These are phyloP conservation scores for Deuterostichococcus epilithicus DNA, from an alignment of 139 green algal genomes.

Conservation along the genomic window DNA sequence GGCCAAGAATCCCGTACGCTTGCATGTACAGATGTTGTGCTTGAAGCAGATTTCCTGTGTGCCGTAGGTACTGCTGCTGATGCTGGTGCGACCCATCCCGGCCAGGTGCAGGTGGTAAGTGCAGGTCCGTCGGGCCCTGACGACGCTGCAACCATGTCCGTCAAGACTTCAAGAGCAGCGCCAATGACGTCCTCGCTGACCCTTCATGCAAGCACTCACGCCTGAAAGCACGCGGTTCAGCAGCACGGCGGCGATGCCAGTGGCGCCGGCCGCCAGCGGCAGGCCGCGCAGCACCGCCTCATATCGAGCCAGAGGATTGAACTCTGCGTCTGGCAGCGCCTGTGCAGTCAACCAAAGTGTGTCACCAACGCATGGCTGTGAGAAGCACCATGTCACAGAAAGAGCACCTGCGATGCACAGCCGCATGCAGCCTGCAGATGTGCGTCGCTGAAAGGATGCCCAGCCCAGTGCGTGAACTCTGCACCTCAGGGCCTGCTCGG, in stretches of 20 bases:
- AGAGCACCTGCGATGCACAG: too few relatives aligned
- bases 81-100: neutral
- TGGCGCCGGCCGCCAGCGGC: slow-evolving; percentile 33
- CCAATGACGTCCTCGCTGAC: too few relatives aligned
- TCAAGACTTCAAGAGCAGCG: neutral
- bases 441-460: too few relatives aligned
- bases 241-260: slow-evolving; percentile 35
- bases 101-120: neutral
- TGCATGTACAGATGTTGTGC: neutral
- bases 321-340: slow-evolving; percentile 11
- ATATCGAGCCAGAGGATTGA: slow-evolving; percentile 5
- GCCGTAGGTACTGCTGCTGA: neutral
- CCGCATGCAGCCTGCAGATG: too few relatives aligned
- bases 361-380: too few relatives aligned
- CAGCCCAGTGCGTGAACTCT: too few relatives aligned
- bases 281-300: slow-evolving; percentile 18
- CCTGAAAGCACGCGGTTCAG: slow-evolving; percentile 38
- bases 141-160: too few relatives aligned
- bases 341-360: too few relatives aligned
- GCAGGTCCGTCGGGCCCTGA: too few relatives aligned
- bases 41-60: neutral
- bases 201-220: slow-evolving; percentile 11
- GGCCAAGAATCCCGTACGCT: neutral
- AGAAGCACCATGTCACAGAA: too few relatives aligned
- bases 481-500: too few relatives aligned